phyloP scores from a whole-genome alignment of 129 eudicot species.

The Lactuca sativa region DNA sequence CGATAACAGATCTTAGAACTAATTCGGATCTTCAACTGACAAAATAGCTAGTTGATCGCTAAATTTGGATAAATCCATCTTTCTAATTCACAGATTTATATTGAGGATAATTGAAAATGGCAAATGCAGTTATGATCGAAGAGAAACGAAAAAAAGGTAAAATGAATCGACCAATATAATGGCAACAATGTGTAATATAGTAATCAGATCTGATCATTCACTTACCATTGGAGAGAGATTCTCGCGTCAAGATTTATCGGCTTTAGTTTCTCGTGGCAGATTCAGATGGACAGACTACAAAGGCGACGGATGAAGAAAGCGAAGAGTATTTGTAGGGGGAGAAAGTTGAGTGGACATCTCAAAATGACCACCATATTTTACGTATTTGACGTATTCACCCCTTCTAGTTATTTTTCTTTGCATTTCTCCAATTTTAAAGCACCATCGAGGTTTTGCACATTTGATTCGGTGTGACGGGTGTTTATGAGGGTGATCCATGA shows the following conservation, averaged over 20 bases:
- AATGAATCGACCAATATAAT: neutral
- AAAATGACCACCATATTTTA: slow-evolving; percentile 10
- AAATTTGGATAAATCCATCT: slow-evolving; percentile 3
- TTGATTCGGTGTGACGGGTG: too few relatives aligned
- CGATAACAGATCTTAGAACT: slow-evolving; percentile 17
- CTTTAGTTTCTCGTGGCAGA: slow-evolving; percentile 31
- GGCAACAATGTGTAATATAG: neutral
- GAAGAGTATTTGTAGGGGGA: slow-evolving; percentile 25
- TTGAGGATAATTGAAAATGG: neutral
- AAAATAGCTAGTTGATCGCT: slow-evolving; percentile 7
- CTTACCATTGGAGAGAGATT: slow-evolving; percentile 36
- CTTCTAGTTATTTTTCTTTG: neutral
- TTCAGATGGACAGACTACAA: slow-evolving; percentile 7
- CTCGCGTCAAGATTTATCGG: slow-evolving; percentile 29
- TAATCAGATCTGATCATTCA: slow-evolving; percentile 19
- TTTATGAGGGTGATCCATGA: too few relatives aligned
- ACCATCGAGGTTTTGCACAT: neutral
- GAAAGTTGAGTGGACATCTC: neutral
- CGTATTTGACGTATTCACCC: neutral
- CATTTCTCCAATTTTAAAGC: neutral
- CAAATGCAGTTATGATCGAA: slow-evolving; percentile 21
- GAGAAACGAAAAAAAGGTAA: slow-evolving; percentile 1
- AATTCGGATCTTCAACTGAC: neutral
- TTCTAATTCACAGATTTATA: slow-evolving; percentile 13
- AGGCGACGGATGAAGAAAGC: slow-evolving; percentile 1